Evolutionary conservation across 2,329 filamentous ascomycete species (phyloP), one percentile per base, ranked within the genome.

Genomic region (Colletotrichum destructivum): DNA sequence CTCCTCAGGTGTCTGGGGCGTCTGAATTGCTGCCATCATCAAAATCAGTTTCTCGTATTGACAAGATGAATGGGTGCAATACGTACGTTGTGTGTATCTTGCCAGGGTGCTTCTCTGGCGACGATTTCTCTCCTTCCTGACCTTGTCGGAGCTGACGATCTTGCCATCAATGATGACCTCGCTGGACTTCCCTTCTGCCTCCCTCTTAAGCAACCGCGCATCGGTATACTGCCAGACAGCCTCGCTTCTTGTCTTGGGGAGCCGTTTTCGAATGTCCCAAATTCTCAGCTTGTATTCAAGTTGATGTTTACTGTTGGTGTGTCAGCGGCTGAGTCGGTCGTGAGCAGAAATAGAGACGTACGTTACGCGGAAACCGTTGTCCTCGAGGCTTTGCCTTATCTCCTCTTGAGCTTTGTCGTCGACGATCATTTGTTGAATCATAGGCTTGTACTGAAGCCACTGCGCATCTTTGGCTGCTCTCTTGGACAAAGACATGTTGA

Each of bases 221-320:
- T 52, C 51, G 15, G 57, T 11, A 3, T 46, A 54, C 3, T 62
- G 64, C 69, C 69, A 71, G n/a, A 62, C 1, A 2, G 0, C 35
- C 1, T 23, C 15, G 4, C 56, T 15, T 1, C 16, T 26, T 0
- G 57, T 26, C 49, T 68, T 71, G 0, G 57, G 35, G 0, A 15
- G 38, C 5, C 31, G 57, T 2, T 51, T 71, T 0, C 63, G 40
- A 3, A 68, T n/a, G 1, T n/a, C 44, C 64, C 69, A 71, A 12
- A 38, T 26, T 4, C 23, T 57, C 38, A 71, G 21, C 57, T 62
- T 71, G 18, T 68, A 67, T 21, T 71, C 64, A 11, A 71, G 57
- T 31, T 71, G 63, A 1, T 49, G 21, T 51, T 62, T 62, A 0
- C 63, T 67, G 11, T 23, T 13, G 1, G 8, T 4, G 12, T 23